These are phyloP conservation scores for Tetracladium setigerum DNA, from an alignment of 495 filamentous ascomycete genomes.

Conservation along the genomic window DNA sequence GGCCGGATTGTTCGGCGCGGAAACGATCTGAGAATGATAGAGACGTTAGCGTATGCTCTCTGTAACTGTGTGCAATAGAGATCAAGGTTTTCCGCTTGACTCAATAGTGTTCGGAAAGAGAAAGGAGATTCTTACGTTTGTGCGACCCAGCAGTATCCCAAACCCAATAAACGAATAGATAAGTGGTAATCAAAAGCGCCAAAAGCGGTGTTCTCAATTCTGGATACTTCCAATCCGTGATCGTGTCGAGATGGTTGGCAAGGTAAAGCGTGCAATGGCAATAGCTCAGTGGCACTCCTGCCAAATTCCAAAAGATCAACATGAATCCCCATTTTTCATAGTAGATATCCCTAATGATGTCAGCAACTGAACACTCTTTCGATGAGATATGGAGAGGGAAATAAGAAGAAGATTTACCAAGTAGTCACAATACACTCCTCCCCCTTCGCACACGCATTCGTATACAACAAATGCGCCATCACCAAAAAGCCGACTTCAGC, in stretches of 20 bases:
- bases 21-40: constrained; percentile 58
- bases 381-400: too few species aligned
- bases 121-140: constrained; percentile 39
- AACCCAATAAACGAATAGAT: constrained; percentile 84
- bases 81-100: too few species aligned
- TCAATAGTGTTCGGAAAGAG: too few species aligned
- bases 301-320: constrained; percentile 99
- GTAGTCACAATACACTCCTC: constrained; percentile 92
- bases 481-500: constrained; percentile 82
- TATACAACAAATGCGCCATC: constrained; percentile 92
- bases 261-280: constrained; percentile 96
- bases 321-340: constrained; percentile 99
- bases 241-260: constrained; percentile 63
- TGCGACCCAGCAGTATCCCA: constrained; percentile 91
- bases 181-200: constrained; percentile 55
- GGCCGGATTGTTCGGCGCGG: constrained; percentile 73
- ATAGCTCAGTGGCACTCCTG: constrained; percentile 90
- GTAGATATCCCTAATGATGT: constrained; percentile 67
- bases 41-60: too few species aligned
- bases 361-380: background rate
- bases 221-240: constrained; percentile 65
- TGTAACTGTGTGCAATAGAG: too few species aligned
- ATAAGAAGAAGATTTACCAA: constrained; percentile 45
- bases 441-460: constrained; percentile 93
- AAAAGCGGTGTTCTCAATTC: constrained; percentile 50